Base-by-base conservation (phyloP, 371 early-diverging fungal species). In the Astathelohania contejeani region DNA sequence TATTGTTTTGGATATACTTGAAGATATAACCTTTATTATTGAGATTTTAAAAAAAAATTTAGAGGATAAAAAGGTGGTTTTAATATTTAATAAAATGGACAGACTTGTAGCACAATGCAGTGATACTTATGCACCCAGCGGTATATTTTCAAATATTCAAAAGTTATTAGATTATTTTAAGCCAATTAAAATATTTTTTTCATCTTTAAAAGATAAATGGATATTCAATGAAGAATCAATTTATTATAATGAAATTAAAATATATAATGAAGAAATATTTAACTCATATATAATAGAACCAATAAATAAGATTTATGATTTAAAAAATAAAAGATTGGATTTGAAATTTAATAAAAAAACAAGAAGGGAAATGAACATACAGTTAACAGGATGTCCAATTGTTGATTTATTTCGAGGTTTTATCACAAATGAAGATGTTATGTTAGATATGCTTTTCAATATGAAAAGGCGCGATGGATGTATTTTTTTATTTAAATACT, bases 81-180 rank as follows among this genome's bases (percentile, higher is more conserved):
- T 43, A 19, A 18, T 43, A 9, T 16, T 43, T 18, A 43, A 43
- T 23, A 43, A 43, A 43, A 7, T 43, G 18, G 44, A 43, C 16
- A 43, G 9, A 43, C 9, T 23, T 7, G 18, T 43, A 16, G 18
- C 16, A 43, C 9, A 19, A 23, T 16, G 6, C 9, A 23, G 18
- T 43, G 18, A 6, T 4, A 4, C 35, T n/a, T n/a, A n/a, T n/a
- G n/a, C n/a, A n/a, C n/a, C n/a, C n/a, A n/a, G n/a, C n/a, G n/a
- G n/a, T n/a, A n/a, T n/a, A n/a, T n/a, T n/a, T n/a, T n/a, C n/a
- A n/a, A n/a, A n/a, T n/a, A n/a, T n/a, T n/a, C n/a, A n/a, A n/a
- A n/a, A n/a, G 35, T 32, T 32, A 32, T 32, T 14, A 14, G 35
- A 7, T 7, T 7, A 7, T 32, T 32, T 32, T 32, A 14, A 32